Evolutionary conservation across 345 rosid genomes (phyloP), one percentile per base, ranked within the genome.

Genomic region (Rhizophora apiculata): DNA sequence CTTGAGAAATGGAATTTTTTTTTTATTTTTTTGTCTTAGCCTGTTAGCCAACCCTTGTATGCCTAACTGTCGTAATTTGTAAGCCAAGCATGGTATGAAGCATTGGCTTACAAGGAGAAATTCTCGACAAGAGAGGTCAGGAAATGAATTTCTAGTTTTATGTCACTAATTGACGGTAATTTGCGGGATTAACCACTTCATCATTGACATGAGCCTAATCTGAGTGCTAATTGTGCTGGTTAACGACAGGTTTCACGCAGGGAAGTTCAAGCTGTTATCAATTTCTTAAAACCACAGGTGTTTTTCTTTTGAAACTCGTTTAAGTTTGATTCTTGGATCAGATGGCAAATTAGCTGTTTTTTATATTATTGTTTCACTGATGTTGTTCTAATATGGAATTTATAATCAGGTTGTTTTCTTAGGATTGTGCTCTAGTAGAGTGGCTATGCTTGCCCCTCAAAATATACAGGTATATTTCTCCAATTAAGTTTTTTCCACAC

Each of bases 201-300:
- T 15, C 46, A 37, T 8, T 37, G 46, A 10, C 46, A 9, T 37
- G 9, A 37, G 46, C 46, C 46, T 37, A 37, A 37, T 20, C 51
- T 24, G 31, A 8, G 19, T 65, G 7, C 2, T 27, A 5, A 65
- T 60, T 39, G 66, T 31, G 16, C 18, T 60, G 58, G 29, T 20
- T 56, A 34, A 37, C 83, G 53, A 8, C 84, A 95, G 99, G 97
- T 92, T 68, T 95, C 99, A 0, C 83, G 91, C 83, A 71, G 82
- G 67, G 86, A 92, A 82, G 99, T 95, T 74, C 77, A 89, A 81
- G 91, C 91, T 62, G 76, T 95, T 53, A 76, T 95, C 74, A 80
- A 85, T 75, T 71, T 49, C 80, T 84, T 92, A 83, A 87, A 89
- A 85, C 98, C 99, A n/a, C 83, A 88, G 99, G 99, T 95, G 81